A percentile compares a stretch with the other conserved stretches of the same genome.
These are phyloP conservation scores for Phialophora expanda DNA, from an alignment of 2,329 filamentous ascomycete genomes.

Conservation along the genomic window DNA sequence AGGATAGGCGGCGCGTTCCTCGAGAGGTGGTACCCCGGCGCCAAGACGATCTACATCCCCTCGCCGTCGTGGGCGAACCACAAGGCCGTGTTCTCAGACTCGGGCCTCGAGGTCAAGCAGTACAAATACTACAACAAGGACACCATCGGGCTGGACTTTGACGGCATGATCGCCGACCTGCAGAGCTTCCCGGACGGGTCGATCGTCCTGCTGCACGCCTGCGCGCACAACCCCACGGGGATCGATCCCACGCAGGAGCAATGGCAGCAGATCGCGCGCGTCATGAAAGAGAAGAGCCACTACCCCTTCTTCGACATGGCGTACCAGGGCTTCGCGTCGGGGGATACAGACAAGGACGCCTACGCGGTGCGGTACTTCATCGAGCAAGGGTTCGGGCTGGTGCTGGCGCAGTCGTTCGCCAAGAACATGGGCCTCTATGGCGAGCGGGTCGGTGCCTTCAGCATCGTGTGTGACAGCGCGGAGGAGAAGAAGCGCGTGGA, in stretches of 20 bases:
- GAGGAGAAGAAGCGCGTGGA: slow-evolving; percentile 96
- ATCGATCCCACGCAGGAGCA: slow-evolving; percentile 91
- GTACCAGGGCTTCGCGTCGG: slow-evolving; percentile 96
- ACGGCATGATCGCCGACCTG: slow-evolving; percentile 88
- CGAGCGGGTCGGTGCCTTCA: slow-evolving; percentile 97
- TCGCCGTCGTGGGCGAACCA: slow-evolving; percentile 98
- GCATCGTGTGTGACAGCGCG: slow-evolving; percentile 79
- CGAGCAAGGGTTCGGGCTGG: slow-evolving; percentile 85
- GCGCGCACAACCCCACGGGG: slow-evolving; percentile 96
- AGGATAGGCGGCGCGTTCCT: slow-evolving; percentile 95
- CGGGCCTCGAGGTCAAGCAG: slow-evolving; percentile 86
- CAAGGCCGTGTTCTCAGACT: slow-evolving; percentile 92
- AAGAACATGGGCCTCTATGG: slow-evolving; percentile 99
- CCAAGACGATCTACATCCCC: slow-evolving; percentile 96
- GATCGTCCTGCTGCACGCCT: slow-evolving; percentile 93
- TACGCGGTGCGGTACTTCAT: slow-evolving; percentile 94
- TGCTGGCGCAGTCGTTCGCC: slow-evolving; percentile 90
- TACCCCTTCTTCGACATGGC: slow-evolving; percentile 99
- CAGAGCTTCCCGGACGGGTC: slow-evolving; percentile 84
- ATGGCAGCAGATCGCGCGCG: slow-evolving; percentile 87
- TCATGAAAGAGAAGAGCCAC: slow-evolving; percentile 84
- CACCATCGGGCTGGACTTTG: slow-evolving; percentile 96
- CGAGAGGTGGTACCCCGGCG: slow-evolving; percentile 84
- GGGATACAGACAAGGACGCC: slow-evolving; percentile 88
- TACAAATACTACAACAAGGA: slow-evolving; percentile 99